Base-by-base conservation (phyloP, 140 eudicot genomes). In the Flaveria floridana region DNA sequence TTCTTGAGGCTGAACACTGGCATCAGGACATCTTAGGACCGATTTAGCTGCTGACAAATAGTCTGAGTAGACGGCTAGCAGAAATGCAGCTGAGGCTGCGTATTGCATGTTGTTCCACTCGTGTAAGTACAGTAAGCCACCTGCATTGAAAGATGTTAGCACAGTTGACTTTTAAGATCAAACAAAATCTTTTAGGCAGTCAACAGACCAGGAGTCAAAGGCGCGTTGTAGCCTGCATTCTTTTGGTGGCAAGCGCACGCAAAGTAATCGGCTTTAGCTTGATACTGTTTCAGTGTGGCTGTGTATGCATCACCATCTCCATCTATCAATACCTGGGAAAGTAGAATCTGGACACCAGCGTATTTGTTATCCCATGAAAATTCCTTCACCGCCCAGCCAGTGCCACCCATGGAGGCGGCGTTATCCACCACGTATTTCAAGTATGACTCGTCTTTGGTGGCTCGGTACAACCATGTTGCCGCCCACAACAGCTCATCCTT, bases 291-390 rank as follows among this genome's bases (percentile, higher is more conserved):
- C 77, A 93, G 68, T 3, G 88, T 87, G 48, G 87, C 71, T 28
- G 88, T 70, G 83, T 88, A 88, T 69, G 85, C 83, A 7, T 86
- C 87, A 18, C 89, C 95, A 1, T 77, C 79, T 63, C 96, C 97
- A 14, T 93, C 97, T 74, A 90, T 42, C 61, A 90, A 79, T 68
- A 89, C 98, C 93, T 87, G 89, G 15, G 99, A 72, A 28, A 90
- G 84, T 62, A 93, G 98, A 78, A 93, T 83, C 74, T 93, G 98
- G 21, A 88, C 83, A 3, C 95, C 99, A 16, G 96, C 97, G 23
- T 90, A 94, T 57, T 94, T 94, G 83, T 86, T 87, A 84, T 94
- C 99, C 99, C 99, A 94, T 9, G 96, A 88, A 21, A 94, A 94
- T 63, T 86, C 88, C 74, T 80, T 84, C 18, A 87, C 91, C 0